Percentiles rank a stretch among this genome's conserved stretches.
These are phyloP conservation scores for Crithidia bombi DNA, from an alignment of 208 protist genomes.

Conservation along the genomic window DNA sequence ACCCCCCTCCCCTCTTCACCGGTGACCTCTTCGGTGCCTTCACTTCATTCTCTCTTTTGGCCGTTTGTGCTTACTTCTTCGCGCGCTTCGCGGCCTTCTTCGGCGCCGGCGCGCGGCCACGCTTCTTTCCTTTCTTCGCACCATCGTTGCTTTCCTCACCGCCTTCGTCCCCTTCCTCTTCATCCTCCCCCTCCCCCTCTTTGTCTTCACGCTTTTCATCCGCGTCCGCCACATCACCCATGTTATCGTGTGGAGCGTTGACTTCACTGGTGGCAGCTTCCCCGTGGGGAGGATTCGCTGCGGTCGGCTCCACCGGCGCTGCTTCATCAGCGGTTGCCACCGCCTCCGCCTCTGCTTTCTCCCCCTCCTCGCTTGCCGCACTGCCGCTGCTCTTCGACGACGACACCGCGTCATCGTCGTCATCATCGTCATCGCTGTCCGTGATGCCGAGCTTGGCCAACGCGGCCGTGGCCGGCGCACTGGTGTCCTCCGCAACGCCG, in stretches of 20 bases:
- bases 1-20: no score
- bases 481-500: not conserved
- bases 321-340: slow-evolving; percentile 14
- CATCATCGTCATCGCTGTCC: slow-evolving; percentile 38
- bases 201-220: slow-evolving; percentile 15
- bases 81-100: slow-evolving; percentile 52
- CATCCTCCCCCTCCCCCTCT: slow-evolving; percentile 28
- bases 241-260: slow-evolving; percentile 13
- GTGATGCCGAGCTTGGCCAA: slow-evolving; percentile 35
- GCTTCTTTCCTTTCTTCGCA: slow-evolving; percentile 41
- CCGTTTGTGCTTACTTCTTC: slow-evolving; percentile 51
- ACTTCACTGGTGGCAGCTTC: slow-evolving; percentile 19
- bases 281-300: no score
- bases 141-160: slow-evolving; percentile 22
- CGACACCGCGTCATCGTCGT: slow-evolving; percentile 25
- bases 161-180: slow-evolving; percentile 22
- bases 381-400: slow-evolving; percentile 35
- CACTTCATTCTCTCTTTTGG: no score
- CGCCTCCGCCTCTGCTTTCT: slow-evolving; percentile 7
- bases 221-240: slow-evolving; percentile 15
- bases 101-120: slow-evolving; percentile 9
- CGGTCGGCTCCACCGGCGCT: slow-evolving; percentile 13
- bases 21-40: no score
- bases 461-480: slow-evolving; percentile 5
- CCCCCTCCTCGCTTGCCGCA: slow-evolving; percentile 8